phyloP scores from a whole-genome alignment of 352 stramenopile species.

The Phytophthora nicotianae region DNA sequence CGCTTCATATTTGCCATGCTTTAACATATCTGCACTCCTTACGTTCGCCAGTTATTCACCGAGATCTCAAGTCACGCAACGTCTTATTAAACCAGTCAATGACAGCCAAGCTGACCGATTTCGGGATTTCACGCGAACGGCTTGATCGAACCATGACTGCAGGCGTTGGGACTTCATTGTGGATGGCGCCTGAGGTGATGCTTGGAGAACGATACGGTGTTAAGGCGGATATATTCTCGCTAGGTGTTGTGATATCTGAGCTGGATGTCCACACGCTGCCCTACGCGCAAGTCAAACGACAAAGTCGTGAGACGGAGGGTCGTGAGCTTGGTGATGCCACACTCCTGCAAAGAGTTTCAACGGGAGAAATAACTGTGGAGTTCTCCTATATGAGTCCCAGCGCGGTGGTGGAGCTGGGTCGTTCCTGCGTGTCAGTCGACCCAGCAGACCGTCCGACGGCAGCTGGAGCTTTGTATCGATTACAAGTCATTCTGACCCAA shows the following conservation, averaged over 20 bases:
- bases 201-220: slow-evolving; percentile 14
- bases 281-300: slow-evolving; percentile 1
- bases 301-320: slow-evolving; percentile 3
- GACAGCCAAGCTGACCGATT: slow-evolving; percentile 70
- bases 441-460: slow-evolving; percentile 24
- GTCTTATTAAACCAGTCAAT: slow-evolving; percentile 38
- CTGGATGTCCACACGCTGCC: slow-evolving; percentile 19
- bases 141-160: slow-evolving; percentile 38
- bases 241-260: slow-evolving; percentile 20
- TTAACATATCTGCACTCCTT: slow-evolving; percentile 37
- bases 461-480: slow-evolving; percentile 22
- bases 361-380: slow-evolving; percentile 6
- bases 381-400: slow-evolving; percentile 8
- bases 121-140: slow-evolving; percentile 59
- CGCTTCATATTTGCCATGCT: slow-evolving; percentile 34
- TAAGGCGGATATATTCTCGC: slow-evolving; percentile 22
- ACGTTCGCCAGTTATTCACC: slow-evolving; percentile 32
- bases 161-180: slow-evolving; percentile 19
- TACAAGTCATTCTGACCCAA: slow-evolving; percentile 23
- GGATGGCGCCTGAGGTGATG: slow-evolving; percentile 27
- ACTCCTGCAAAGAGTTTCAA: slow-evolving; percentile 5
- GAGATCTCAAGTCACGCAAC: slow-evolving; percentile 48
- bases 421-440: slow-evolving; percentile 33
- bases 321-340: slow-evolving; percentile 15
- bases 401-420: slow-evolving; percentile 10